Conservation (phyloP, 2,329 filamentous ascomycete species). For the Apiospora marii region DNA sequence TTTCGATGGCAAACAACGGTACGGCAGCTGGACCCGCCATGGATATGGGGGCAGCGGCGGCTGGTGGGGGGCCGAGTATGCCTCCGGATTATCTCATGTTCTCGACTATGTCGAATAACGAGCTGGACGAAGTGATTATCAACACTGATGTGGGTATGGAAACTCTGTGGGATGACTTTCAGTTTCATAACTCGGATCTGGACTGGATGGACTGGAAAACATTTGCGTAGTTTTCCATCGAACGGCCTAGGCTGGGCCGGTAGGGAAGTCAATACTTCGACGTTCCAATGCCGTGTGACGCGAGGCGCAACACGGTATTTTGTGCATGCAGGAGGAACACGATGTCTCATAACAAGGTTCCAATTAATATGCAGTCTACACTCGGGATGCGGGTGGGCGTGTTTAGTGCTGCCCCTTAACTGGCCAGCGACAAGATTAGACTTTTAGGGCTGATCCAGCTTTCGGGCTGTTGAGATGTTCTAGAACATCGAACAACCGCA, state of each 20-base stretch:
- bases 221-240: slow-evolving; percentile 27
- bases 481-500: neutral
- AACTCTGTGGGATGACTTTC: slow-evolving; percentile 44
- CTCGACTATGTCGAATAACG: slow-evolving; percentile 46
- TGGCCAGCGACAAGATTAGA: neutral
- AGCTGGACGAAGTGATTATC: slow-evolving; percentile 45
- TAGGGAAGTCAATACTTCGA: neutral
- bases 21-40: slow-evolving; percentile 28
- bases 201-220: slow-evolving; percentile 47
- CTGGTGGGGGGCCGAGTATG: slow-evolving; percentile 29
- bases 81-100: slow-evolving; percentile 41
- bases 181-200: slow-evolving; percentile 43
- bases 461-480: neutral
- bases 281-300: neutral
- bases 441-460: slow-evolving; percentile 4
- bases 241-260: neutral
- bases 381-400: no score
- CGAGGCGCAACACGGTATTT: neutral
- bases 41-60: slow-evolving; percentile 33
- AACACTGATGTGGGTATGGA: slow-evolving; percentile 44
- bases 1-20: slow-evolving; percentile 30
- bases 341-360: slow-evolving; percentile 4
- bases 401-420: no score
- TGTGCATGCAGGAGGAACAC: neutral
- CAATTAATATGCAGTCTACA: slow-evolving; percentile 5